Evolutionary conservation across 306 rosid species (phyloP).

Genomic region (Dryas octopetala): DNA sequence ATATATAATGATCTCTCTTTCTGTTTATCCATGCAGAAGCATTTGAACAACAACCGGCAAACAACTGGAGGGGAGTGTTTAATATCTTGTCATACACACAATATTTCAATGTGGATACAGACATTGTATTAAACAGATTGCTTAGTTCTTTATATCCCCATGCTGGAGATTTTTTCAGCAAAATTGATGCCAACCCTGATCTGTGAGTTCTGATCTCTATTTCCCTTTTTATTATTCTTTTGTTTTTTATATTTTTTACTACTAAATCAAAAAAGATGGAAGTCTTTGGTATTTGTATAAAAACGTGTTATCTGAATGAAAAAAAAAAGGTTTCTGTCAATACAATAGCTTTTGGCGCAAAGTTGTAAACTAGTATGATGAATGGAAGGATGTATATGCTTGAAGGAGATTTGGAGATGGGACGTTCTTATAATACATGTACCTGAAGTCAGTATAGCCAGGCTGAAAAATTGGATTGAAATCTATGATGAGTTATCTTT

Average conservation of each 20-base stretch:
- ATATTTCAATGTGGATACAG: conserved; percentile 93
- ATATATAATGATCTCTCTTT: conserved; percentile 14
- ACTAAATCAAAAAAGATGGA: background rate
- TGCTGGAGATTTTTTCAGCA: conserved; percentile 80
- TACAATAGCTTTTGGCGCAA: too few species aligned
- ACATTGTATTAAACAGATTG: conserved; percentile 70
- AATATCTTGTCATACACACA: conserved; percentile 76
- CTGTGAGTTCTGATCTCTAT: conserved; percentile 57
- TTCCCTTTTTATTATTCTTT: background rate
- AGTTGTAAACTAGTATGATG: too few species aligned
- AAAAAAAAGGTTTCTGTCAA: too few species aligned
- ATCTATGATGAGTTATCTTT: background rate
- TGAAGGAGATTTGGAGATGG: too few species aligned
- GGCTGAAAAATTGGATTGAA: background rate
- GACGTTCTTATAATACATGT: too few species aligned
- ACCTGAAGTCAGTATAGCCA: too few species aligned
- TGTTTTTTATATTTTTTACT: background rate
- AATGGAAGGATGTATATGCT: too few species aligned
- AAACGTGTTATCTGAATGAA: background rate
- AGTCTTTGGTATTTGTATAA: background rate
- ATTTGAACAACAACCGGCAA: conserved; percentile 86
- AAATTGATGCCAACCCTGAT: conserved; percentile 96
- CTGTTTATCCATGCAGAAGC: conserved; percentile 49
- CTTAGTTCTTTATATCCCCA: conserved; percentile 78
- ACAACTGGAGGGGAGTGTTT: conserved; percentile 87